Evolutionary conservation across 2,329 filamentous ascomycete species (phyloP), one percentile per base, ranked within the genome.

Genomic region (Talaromyces rugulosus): DNA sequence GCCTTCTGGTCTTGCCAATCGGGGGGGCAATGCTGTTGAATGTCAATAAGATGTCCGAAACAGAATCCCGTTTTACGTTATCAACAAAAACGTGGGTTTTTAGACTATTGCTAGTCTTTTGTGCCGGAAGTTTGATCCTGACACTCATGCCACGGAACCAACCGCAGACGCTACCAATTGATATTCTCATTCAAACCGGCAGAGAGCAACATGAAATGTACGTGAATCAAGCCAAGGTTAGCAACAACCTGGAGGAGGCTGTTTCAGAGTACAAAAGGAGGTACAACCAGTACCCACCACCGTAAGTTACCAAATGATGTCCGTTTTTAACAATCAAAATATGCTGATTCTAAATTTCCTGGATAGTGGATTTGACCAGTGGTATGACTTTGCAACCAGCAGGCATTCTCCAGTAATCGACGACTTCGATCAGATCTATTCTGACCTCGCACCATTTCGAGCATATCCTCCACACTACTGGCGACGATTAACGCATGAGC

Each of bases 371-470:
- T 88, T 87, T 65, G 82, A 87, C 64, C 74, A 80, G 62, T 87
- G 85, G 85, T 87, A 84, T 66, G 70, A 80, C 42, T 87, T 81
- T 69, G 85, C 85, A 1, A 80, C 74, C 5, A 78, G 72, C 6
- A 79, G 80, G 44, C 81, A 78, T 14, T 83, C 83, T 0, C 69
- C 81, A 4, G 72, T 87, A 8, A 82, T 87, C 56, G 85, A 88
- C 64, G 83, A 86, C 64, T 87, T 82, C 64, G 83, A 87, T 71
- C 83, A 82, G 65, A 85, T 88, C 16, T 73, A 86, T 63, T 70
- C 80, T 27, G 83, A 87, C 65, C 69, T 87, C 8, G 72, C 82
- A 7, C 84, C 84, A 1, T 87, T 87, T 65, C 82, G 80, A 54
- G 78, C 81, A 3, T 70, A 87, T 31, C 69, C 74, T 4, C 83